Evolutionary conservation across 1,139 yeast genomes (phyloP).

Genomic region (Yueomyces sp.): DNA sequence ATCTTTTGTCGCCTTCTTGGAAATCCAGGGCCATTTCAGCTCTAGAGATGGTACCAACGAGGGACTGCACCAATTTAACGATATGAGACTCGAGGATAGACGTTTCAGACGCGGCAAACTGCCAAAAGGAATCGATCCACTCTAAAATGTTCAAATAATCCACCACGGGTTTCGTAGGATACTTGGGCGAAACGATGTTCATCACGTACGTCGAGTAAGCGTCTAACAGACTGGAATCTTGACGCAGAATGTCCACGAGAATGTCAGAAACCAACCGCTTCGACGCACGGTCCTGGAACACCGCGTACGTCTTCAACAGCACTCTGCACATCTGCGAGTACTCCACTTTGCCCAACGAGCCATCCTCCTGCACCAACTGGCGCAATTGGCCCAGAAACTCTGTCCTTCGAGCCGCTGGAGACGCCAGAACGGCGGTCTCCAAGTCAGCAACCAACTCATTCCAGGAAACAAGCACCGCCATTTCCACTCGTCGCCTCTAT

Average conservation of each 20-base stretch:
- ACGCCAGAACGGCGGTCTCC: too few species aligned
- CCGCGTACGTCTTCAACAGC: conserved; percentile 30
- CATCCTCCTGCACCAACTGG: not conserved
- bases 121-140: conserved; percentile 17
- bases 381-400: too few species aligned
- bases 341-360: conserved; percentile 13
- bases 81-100: conserved; percentile 6
- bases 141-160: conserved; percentile 22
- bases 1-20: conserved; percentile 13
- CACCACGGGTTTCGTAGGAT: conserved; percentile 17
- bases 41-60: conserved; percentile 11
- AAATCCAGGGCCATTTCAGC: conserved; percentile 15
- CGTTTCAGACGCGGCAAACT: conserved; percentile 6
- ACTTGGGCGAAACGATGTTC: conserved; percentile 15
- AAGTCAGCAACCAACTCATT: too few species aligned
- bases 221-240: conserved; percentile 27
- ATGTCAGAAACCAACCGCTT: conserved; percentile 30
- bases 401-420: too few species aligned
- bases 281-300: conserved; percentile 37
- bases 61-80: conserved; percentile 12
- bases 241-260: conserved; percentile 27
- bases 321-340: conserved; percentile 12
- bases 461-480: too few species aligned
- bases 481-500: too few species aligned
- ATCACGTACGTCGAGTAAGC: conserved; percentile 31